Base-by-base conservation (phyloP, 495 filamentous ascomycete genomes). In the Aspergillus nanangensis region DNA sequence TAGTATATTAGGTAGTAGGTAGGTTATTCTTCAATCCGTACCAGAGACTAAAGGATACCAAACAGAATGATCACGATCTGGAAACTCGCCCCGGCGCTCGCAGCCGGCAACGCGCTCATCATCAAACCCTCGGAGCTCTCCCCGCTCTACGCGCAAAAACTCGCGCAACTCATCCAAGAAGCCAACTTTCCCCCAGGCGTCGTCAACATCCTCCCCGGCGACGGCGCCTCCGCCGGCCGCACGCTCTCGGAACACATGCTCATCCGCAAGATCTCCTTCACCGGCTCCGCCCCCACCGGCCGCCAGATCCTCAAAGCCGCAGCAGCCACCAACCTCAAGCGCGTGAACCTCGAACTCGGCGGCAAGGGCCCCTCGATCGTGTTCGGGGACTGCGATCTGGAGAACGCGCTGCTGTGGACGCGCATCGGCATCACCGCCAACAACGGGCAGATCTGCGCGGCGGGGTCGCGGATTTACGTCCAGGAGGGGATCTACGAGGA, bases 91-190 rank as follows among this genome's bases (percentile, higher is more conserved):
- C 76, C 79, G 0, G 77, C 79, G 0, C 54, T 84, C 1, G 74
- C 73, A 0, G 69, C 75, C 0, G 81, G 81, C 0, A 82, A 83
- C 56, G 70, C 69, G 2, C 67, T 96, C 42, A 83, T 97, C 55
- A 69, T 97, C 48, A 97, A 97, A 70, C 83, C 90, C 8, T 94
- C 92, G 0, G 92, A 97, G 68, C 80, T 87, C 45, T 89, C 95
- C 40, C 92, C 92, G 3, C 87, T 93, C 10, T 90, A 87, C 17
- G 83, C 82, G 31, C 91, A 92, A 80, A 90, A 88, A 54, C 68
- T 95, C 15, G 91, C 85, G 20, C 82, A 90, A 52, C 74, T 96
- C 9, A 82, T 81, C 36, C 76, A 82, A 50, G 83, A 96, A 67
- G 90, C 90, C 10, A 90, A 91, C 3, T 85, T 96, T 61, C 92